Conservation (phyloP, 495 filamentous ascomycete genomes). For the Lepraria neglecta region DNA sequence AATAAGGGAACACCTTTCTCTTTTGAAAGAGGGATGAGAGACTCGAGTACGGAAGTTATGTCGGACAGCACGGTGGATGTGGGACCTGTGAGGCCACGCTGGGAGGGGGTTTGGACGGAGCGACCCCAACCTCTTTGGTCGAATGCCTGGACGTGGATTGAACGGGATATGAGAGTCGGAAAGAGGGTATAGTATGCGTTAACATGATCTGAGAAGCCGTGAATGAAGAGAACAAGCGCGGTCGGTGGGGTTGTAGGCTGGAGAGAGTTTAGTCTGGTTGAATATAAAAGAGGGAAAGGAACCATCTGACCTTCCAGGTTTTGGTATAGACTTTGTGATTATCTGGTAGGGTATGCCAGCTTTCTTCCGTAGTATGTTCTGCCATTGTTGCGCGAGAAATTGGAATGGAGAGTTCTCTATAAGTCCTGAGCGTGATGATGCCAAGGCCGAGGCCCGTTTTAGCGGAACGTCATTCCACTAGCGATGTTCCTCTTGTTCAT, state of each 20-base stretch:
- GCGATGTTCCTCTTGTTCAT: not conserved
- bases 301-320: constrained; percentile 66
- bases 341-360: constrained; percentile 39
- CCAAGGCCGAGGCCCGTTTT: not conserved
- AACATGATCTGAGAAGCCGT: constrained; percentile 85
- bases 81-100: constrained; percentile 64
- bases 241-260: constrained; percentile 48
- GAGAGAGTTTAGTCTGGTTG: constrained; percentile 1
- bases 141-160: constrained; percentile 65
- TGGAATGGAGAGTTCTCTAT: not conserved
- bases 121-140: constrained; percentile 73
- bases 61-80: constrained; percentile 67
- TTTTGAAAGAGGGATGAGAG: constrained; percentile 33
- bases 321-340: constrained; percentile 68
- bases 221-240: constrained; percentile 70
- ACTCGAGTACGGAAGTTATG: constrained; percentile 61
- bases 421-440: not conserved
- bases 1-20: constrained; percentile 55
- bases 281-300: not conserved
- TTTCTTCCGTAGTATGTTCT: constrained; percentile 31
- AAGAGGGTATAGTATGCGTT: constrained; percentile 69
- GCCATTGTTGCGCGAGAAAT: constrained; percentile 8
- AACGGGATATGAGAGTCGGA: constrained; percentile 56
- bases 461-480: not conserved
- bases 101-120: constrained; percentile 38